Conservation (phyloP, 495 filamentous ascomycete species). For the Penicillium arizonense region DNA sequence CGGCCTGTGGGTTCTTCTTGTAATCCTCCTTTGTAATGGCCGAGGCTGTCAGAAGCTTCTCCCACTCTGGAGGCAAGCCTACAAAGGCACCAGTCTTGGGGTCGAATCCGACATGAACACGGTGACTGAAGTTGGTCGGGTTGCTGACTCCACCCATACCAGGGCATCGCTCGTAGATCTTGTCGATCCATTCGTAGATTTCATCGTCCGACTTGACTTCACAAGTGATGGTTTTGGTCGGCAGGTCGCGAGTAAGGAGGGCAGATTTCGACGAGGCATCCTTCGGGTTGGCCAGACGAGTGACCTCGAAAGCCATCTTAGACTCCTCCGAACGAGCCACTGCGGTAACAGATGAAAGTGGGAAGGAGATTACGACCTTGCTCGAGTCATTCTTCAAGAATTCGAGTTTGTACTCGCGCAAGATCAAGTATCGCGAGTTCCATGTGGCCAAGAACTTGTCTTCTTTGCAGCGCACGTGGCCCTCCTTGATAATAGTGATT, state of each 20-base stretch:
- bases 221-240: constrained; percentile 77
- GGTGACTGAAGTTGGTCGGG: constrained; percentile 94
- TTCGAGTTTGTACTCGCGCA: constrained; percentile 85
- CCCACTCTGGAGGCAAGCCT: constrained; percentile 93
- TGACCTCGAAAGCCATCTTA: constrained; percentile 88
- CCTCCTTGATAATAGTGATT: constrained; percentile 80
- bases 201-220: constrained; percentile 93
- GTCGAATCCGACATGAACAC: constrained; percentile 97
- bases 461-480: constrained; percentile 82
- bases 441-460: constrained; percentile 83
- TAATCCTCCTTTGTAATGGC: constrained; percentile 98
- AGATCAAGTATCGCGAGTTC: constrained; percentile 83
- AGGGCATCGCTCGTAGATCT: constrained; percentile 92
- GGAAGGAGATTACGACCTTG: constrained; percentile 76
- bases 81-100: constrained; percentile 89
- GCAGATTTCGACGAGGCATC: constrained; percentile 59
- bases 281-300: constrained; percentile 62
- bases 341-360: constrained; percentile 78
- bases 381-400: constrained; percentile 87
- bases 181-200: constrained; percentile 97
- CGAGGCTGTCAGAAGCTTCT: constrained; percentile 87
- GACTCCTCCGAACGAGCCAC: constrained; percentile 84
- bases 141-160: constrained; percentile 98
- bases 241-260: constrained; percentile 65
- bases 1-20: constrained; percentile 95